phyloP scores from a whole-genome alignment of 371 early-diverging fungal species.

The Mortierella polycephala region DNA sequence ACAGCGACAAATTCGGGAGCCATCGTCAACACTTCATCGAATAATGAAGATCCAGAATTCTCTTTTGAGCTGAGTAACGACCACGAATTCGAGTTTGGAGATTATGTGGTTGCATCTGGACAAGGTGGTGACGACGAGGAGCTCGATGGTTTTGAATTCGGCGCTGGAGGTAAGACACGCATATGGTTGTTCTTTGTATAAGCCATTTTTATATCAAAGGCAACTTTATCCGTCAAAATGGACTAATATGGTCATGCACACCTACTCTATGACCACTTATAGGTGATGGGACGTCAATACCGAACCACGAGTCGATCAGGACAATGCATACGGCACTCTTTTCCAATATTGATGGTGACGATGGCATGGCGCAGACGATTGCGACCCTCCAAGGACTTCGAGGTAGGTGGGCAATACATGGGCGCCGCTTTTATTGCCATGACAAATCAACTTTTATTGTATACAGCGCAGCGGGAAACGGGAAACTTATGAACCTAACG shows the following conservation, averaged over 20 bases:
- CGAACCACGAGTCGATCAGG: conserved; percentile 59
- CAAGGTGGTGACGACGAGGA: conserved; percentile 17
- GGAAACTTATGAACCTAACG: not conserved
- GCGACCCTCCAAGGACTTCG: conserved; percentile 63
- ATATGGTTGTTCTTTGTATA: conserved; percentile 2
- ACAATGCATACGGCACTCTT: conserved; percentile 68
- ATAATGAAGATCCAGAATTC: conserved; percentile 20
- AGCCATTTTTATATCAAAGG: not conserved
- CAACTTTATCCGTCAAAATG: not conserved
- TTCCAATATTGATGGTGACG: conserved; percentile 70
- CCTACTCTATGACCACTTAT: not conserved
- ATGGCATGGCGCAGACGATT: conserved; percentile 71
- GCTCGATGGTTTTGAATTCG: conserved; percentile 21
- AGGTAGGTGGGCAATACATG: conserved; percentile 55
- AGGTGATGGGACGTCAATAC: conserved; percentile 41
- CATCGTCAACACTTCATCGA: conserved; percentile 22
- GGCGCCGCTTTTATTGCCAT: not conserved
- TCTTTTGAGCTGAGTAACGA: conserved; percentile 32
- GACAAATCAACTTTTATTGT: not conserved
- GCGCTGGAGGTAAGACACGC: conserved; percentile 23
- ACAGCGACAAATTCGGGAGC: conserved; percentile 15
- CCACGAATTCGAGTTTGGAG: conserved; percentile 45
- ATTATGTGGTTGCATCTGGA: conserved; percentile 22
- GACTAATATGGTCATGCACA: not conserved
- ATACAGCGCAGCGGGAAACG: not conserved